These are phyloP conservation scores for Geosmithia putterillii DNA, from an alignment of 2,329 filamentous ascomycete genomes.

Conservation along the genomic window DNA sequence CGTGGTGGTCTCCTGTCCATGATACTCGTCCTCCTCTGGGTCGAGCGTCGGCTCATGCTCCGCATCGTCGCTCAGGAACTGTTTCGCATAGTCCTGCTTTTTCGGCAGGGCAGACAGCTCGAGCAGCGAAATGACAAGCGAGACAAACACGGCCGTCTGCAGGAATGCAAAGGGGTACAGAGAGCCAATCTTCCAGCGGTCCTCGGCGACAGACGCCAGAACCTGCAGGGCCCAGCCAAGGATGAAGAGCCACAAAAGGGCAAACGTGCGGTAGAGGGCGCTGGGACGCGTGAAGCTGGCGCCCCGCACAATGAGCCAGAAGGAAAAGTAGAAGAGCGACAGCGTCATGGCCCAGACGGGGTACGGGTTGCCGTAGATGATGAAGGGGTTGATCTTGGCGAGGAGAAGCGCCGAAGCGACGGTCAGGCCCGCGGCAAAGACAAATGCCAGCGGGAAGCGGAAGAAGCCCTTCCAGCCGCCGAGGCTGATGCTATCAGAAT, in stretches of 20 bases:
- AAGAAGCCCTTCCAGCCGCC: constrained; percentile 74
- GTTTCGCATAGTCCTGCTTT: constrained; percentile 57
- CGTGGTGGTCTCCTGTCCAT: constrained; percentile 1
- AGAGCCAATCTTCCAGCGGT: constrained; percentile 58
- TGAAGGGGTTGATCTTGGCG: constrained; percentile 74
- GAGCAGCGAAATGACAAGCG: constrained; percentile 61
- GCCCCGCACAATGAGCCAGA: constrained; percentile 73
- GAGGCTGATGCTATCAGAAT: constrained; percentile 43
- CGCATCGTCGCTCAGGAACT: constrained; percentile 38
- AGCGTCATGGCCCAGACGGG: constrained; percentile 82
- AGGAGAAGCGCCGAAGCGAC: constrained; percentile 64
- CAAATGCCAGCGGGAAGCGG: constrained; percentile 67
- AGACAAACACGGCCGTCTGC: constrained; percentile 62
- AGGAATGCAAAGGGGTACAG: constrained; percentile 77
- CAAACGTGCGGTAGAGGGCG: constrained; percentile 72
- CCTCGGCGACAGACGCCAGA: constrained; percentile 60
- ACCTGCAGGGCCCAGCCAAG: constrained; percentile 64
- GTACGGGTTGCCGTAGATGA: constrained; percentile 84
- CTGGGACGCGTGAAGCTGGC: constrained; percentile 73
- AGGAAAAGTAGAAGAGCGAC: constrained; percentile 64
- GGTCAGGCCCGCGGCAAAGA: constrained; percentile 54
- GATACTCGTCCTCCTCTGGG: neutral
- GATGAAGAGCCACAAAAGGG: constrained; percentile 72
- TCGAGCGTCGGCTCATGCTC: neutral
- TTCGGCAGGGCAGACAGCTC: constrained; percentile 68